Evolutionary conservation across 805 yeast genomes (phyloP), one percentile per base, ranked within the genome.

Genomic region (Nakazawaea molendinolei): DNA sequence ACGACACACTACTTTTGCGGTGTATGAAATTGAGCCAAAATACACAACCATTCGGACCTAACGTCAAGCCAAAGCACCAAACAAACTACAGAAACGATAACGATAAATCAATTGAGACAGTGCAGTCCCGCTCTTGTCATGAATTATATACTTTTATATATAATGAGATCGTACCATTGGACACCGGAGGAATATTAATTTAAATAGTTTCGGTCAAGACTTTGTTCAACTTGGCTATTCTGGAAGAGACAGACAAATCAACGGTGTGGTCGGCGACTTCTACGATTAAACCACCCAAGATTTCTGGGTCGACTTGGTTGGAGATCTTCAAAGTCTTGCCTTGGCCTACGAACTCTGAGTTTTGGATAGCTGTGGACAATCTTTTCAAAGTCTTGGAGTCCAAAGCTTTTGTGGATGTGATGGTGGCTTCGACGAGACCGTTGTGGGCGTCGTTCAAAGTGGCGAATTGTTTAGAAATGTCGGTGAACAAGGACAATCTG

Each of bases 221-320:
- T 64, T 83, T 77, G 83, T 92, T 92, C 65, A 89, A 79, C 69
- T 76, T 86, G 61, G 84, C 70, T 58, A 92, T 77, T 74, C 82
- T 87, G 57, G 84, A 63, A 42, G 89, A 71, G 50, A 92, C 76
- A 42, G 95, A 81, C 61, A 90, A 74, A 67, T 92, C 98, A 53
- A 87, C 95, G 45, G 97, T 89, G 65, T 82, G 86, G 71, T 90
- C 98, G 56, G 90, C 96, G 53, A 92, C 86, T 67, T 89, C 95
- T 43, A 92, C 95, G 50, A 92, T 69, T 61, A 92, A 76, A 54
- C 98, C 98, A 58, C 98, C 98, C 61, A 85, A 72, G 58, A 92
- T 85, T 47, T 83, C 92, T 46, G 95, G 86, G 69, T 86, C 79
- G 45, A 90, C 84, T 47, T 70, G 71, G 72, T 87, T 90, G 50